A percentile compares a stretch with the other conserved stretches of the same genome.
Conservation (phyloP, 2,329 filamentous ascomycete genomes). For the Lasiodiplodia hormozganensis region DNA sequence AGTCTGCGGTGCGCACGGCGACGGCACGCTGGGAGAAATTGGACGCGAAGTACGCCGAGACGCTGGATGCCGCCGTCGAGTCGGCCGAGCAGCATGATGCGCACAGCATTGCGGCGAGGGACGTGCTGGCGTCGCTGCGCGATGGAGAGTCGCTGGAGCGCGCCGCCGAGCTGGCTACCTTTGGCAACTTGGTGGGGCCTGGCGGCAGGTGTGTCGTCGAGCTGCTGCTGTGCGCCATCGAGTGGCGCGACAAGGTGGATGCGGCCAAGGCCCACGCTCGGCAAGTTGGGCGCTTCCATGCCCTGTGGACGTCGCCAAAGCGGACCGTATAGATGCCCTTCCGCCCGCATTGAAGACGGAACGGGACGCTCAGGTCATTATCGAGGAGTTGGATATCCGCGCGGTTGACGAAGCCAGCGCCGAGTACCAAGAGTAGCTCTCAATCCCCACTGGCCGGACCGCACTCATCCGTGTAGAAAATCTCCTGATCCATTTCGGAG, state of each 20-base stretch:
- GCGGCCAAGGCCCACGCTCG: not conserved
- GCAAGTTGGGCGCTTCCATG: not conserved
- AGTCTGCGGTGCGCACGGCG: not conserved
- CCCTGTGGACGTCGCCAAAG: not conserved
- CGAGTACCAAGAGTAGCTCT: not conserved
- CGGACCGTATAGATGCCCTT: not conserved
- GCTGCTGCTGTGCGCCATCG: fast-evolving
- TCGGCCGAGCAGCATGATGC: not conserved
- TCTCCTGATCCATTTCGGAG: not conserved
- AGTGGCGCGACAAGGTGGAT: not conserved
- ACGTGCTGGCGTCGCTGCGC: not conserved
- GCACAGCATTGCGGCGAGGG: not conserved
- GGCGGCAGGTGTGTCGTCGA: not conserved
- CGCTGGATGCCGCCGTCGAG: not conserved
- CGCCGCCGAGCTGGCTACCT: not conserved
- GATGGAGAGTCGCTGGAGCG: not conserved
- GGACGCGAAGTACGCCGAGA: too few species aligned
- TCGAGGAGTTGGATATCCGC: not conserved
- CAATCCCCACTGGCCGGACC: not conserved
- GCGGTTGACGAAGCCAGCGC: not conserved
- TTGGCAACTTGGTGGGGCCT: not conserved
- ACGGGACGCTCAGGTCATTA: not conserved
- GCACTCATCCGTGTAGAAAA: not conserved
- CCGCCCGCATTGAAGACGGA: not conserved
- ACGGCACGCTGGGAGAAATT: not conserved